A percentile compares a stretch with the other conserved stretches of the same genome.
phyloP scores from a whole-genome alignment of 345 rosid genomes.

The Eucalyptus globulus region DNA sequence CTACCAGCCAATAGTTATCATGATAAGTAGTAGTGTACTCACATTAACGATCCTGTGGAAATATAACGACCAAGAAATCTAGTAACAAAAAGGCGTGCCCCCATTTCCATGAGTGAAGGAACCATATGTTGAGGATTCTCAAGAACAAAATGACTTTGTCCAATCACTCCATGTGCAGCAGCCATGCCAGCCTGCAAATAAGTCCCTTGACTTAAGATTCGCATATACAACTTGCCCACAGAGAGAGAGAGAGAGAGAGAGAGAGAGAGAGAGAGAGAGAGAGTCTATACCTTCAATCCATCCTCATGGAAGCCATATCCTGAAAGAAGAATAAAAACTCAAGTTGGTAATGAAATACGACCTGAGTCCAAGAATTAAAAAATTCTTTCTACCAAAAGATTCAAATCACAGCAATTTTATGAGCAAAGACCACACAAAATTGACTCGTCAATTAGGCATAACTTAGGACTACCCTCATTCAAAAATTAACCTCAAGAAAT shows the following conservation, averaged over 20 bases:
- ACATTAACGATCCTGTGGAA: constrained; percentile 58
- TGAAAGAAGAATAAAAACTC: constrained; percentile 8
- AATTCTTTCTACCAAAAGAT: neutral
- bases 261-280: neutral
- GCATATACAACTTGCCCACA: neutral
- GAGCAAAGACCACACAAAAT: neutral
- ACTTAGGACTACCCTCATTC: neutral
- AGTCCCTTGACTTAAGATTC: neutral
- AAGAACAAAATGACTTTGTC: constrained; percentile 24
- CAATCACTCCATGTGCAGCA: constrained; percentile 62
- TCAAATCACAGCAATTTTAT: neutral
- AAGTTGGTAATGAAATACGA: neutral
- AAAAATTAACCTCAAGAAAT: neutral
- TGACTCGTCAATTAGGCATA: neutral
- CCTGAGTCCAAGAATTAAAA: neutral
- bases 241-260: neutral
- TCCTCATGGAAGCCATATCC: constrained; percentile 99
- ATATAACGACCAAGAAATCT: constrained; percentile 61
- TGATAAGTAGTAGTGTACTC: constrained; percentile 16
- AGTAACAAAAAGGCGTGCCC: constrained; percentile 64
- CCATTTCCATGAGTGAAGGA: constrained; percentile 60
- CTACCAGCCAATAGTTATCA: neutral
- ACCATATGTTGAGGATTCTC: constrained; percentile 74
- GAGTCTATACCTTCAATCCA: constrained; percentile 54
- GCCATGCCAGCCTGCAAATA: constrained; percentile 57